Evolutionary conservation across 352 stramenopile species (phyloP).

Genomic region (Elongisporangium prolatum): DNA sequence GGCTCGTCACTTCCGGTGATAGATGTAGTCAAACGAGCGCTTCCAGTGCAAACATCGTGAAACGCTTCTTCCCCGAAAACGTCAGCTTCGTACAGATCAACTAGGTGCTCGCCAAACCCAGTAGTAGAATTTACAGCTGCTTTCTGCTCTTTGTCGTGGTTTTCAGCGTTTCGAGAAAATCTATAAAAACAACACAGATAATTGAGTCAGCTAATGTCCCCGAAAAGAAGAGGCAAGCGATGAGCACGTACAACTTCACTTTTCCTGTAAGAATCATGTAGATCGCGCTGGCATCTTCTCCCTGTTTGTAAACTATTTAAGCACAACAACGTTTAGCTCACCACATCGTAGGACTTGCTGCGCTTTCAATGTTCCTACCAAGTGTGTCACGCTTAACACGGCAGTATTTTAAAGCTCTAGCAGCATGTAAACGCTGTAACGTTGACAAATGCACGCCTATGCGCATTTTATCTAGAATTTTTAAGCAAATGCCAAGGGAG

Average conservation of each 20-base stretch:
- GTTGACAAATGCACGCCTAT: constrained; percentile 15
- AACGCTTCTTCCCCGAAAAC: constrained; percentile 42
- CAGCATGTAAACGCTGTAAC: constrained; percentile 14
- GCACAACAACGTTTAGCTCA: neutral
- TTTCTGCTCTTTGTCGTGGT: constrained; percentile 3
- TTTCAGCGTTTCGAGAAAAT: constrained; percentile 1
- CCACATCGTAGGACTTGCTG: neutral
- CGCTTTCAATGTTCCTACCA: constrained; percentile 4
- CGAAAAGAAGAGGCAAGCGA: too few species aligned
- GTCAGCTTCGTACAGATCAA: constrained; percentile 29
- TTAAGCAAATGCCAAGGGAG: constrained; percentile 17
- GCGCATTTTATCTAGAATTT: constrained; percentile 23
- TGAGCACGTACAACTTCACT: constrained; percentile 20
- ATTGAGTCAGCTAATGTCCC: neutral
- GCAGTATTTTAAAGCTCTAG: constrained; percentile 18
- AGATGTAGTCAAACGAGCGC: constrained; percentile 4
- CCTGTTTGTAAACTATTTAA: constrained; percentile 24
- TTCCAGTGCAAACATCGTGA: constrained; percentile 7
- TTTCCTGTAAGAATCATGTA: constrained; percentile 29
- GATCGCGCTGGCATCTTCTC: constrained; percentile 17
- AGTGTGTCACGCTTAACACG: constrained; percentile 13
- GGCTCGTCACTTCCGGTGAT: constrained; percentile 18
- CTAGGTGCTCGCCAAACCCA: constrained; percentile 7
- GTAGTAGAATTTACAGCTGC: neutral
- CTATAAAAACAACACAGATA: neutral